phyloP scores from a whole-genome alignment of 768 basidiomycete species.

The Amanita phalloides region DNA sequence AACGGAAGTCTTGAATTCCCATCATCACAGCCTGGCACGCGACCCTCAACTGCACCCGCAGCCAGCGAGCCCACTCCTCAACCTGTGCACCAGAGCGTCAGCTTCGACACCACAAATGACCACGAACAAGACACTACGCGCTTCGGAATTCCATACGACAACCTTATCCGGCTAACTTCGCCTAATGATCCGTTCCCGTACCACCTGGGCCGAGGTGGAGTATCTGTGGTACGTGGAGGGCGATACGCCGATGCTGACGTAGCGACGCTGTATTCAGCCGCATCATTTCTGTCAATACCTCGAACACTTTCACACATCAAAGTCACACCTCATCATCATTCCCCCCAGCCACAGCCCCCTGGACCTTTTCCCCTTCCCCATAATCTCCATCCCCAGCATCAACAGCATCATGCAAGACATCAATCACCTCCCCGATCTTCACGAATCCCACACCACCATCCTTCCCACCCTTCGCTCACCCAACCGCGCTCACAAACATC shows the following conservation, averaged over 20 bases:
- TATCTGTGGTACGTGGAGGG: conserved; percentile 7
- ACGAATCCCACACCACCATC: neutral
- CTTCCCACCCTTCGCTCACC: neutral
- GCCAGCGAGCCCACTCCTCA: neutral
- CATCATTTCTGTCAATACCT: conserved; percentile 65
- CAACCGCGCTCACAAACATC: conserved; percentile 7
- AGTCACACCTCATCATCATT: conserved; percentile 10
- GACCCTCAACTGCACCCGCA: conserved; percentile 11
- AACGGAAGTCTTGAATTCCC: conserved; percentile 1
- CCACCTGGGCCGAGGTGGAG: conserved; percentile 13
- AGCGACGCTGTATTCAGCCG: conserved; percentile 80
- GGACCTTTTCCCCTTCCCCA: neutral
- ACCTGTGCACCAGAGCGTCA: neutral
- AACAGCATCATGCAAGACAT: neutral
- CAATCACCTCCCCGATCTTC: conserved; percentile 8
- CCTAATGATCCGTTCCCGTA: conserved; percentile 52
- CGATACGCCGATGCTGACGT: conserved; percentile 63
- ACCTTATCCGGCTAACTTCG: conserved; percentile 57
- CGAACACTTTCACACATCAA: conserved; percentile 14
- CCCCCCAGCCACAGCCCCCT: neutral
- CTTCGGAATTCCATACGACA: conserved; percentile 61
- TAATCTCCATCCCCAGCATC: neutral
- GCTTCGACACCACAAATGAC: conserved; percentile 10
- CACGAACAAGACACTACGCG: conserved; percentile 15
- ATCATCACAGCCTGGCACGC: conserved; percentile 16